Evolutionary conservation across 306 rosid species (phyloP).

Genomic region (Nissolia schottii): DNA sequence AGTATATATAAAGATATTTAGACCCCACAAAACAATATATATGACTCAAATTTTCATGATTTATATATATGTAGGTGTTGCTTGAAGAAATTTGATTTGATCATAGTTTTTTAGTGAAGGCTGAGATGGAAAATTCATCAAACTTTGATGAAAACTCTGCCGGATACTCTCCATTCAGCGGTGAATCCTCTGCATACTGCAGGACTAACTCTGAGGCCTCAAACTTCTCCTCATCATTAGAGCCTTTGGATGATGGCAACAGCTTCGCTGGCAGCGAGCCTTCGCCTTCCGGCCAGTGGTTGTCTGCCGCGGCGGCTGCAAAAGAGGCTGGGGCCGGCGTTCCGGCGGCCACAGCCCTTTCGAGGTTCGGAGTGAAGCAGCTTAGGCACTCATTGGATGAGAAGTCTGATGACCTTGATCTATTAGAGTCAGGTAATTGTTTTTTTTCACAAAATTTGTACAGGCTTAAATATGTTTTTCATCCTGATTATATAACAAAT

Average conservation of each 20-base stretch:
- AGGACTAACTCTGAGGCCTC: conserved; percentile 69
- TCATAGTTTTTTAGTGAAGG: neutral
- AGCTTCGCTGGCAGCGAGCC: conserved; percentile 55
- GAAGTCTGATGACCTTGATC: conserved; percentile 50
- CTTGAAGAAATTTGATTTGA: conserved; percentile 29
- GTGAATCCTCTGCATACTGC: conserved; percentile 53
- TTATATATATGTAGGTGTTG: conserved; percentile 50
- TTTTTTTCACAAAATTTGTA: neutral
- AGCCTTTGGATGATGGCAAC: conserved; percentile 51
- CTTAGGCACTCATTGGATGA: conserved; percentile 27
- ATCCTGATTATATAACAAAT: neutral
- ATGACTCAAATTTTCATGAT: conserved; percentile 25
- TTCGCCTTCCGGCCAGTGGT: conserved; percentile 57
- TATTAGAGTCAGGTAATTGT: conserved; percentile 62
- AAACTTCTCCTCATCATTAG: conserved; percentile 41
- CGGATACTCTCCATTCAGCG: conserved; percentile 53
- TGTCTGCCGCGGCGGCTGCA: neutral
- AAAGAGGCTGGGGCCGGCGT: conserved; percentile 35
- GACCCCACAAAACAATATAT: conserved; percentile 21
- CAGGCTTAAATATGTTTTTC: neutral
- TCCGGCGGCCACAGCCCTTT: too few species aligned
- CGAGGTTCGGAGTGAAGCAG: conserved; percentile 50
- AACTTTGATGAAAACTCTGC: conserved; percentile 51
- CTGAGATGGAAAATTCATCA: conserved; percentile 53
- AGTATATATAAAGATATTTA: conserved; percentile 9